A percentile compares a stretch with the other conserved stretches of the same genome.
phyloP scores from a whole-genome alignment of 1,284 basidiomycete genomes.

The Vanrija humicola region DNA sequence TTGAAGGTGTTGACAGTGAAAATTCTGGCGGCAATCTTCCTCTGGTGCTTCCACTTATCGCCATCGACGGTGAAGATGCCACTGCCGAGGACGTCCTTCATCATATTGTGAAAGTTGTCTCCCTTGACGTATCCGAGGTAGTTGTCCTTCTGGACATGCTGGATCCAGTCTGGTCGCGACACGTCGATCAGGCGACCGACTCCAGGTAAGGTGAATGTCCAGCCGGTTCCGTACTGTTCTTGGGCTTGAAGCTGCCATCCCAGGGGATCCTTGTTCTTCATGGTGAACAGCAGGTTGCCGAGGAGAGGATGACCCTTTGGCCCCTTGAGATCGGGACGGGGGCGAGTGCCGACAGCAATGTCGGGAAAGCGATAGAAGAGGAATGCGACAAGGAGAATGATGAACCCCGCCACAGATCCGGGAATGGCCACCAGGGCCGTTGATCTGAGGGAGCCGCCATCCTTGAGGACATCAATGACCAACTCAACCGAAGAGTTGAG shows the following conservation, averaged over 20 bases:
- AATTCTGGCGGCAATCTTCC: not conserved
- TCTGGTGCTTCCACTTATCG: not conserved
- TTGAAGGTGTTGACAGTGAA: not conserved
- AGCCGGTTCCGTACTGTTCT: not conserved
- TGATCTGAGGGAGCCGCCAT: too few species aligned
- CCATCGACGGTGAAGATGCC: not conserved
- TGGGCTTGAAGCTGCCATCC: not conserved
- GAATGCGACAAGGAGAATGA: not conserved
- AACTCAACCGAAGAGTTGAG: too few species aligned
- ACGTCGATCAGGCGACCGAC: not conserved
- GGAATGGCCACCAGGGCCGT: too few species aligned
- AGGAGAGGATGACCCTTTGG: not conserved
- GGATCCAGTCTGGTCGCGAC: not conserved
- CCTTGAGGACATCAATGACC: too few species aligned
- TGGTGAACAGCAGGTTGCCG: not conserved
- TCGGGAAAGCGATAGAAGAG: not conserved
- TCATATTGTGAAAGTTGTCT: not conserved
- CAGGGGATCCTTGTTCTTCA: not conserved
- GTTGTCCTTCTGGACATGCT: not conserved
- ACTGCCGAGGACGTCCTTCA: not conserved
- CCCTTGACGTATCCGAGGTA: not conserved
- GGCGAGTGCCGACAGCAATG: not conserved
- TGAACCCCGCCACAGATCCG: not conserved
- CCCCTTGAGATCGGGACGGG: not conserved
- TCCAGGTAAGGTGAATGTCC: not conserved